phyloP scores from a whole-genome alignment of 73 alveolate genomes.

The Paramecium sonneborni region DNA sequence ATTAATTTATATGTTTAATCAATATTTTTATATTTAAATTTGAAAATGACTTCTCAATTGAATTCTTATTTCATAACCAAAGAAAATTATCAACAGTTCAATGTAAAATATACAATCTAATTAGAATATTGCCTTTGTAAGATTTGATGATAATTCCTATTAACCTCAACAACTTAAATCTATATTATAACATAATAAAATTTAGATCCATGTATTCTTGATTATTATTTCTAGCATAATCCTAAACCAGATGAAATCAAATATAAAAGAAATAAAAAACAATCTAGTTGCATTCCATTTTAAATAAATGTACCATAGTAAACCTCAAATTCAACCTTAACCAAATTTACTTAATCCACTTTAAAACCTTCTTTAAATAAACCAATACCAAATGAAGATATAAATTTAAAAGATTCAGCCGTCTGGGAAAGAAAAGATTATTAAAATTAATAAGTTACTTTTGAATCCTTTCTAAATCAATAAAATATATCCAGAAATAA shows the following conservation, averaged over 20 bases:
- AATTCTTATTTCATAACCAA: conserved; percentile 3
- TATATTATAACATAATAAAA: background rate
- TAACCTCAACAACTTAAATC: background rate
- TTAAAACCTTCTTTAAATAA: background rate
- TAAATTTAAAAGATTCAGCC: conserved; percentile 21
- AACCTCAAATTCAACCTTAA: background rate
- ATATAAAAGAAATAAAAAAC: conserved; percentile 15
- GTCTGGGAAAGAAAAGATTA: conserved; percentile 48
- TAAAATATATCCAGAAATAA: conserved; percentile 26
- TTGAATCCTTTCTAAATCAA: conserved; percentile 36
- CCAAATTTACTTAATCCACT: background rate
- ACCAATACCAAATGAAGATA: background rate
- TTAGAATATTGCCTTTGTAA: background rate
- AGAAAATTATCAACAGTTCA: background rate
- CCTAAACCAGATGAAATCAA: background rate
- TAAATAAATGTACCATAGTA: background rate
- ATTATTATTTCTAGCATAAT: background rate
- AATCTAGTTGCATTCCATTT: conserved; percentile 26
- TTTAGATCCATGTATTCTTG: background rate
- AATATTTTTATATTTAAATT: conserved; percentile 15
- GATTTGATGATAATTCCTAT: background rate
- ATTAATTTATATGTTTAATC: background rate
- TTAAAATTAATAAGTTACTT: background rate
- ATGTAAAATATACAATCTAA: background rate
- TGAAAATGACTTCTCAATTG: background rate